A percentile compares a stretch with the other conserved stretches of the same genome.
Evolutionary conservation across 768 basidiomycete genomes (phyloP).

Genomic region (Boletus subcaerulescens): DNA sequence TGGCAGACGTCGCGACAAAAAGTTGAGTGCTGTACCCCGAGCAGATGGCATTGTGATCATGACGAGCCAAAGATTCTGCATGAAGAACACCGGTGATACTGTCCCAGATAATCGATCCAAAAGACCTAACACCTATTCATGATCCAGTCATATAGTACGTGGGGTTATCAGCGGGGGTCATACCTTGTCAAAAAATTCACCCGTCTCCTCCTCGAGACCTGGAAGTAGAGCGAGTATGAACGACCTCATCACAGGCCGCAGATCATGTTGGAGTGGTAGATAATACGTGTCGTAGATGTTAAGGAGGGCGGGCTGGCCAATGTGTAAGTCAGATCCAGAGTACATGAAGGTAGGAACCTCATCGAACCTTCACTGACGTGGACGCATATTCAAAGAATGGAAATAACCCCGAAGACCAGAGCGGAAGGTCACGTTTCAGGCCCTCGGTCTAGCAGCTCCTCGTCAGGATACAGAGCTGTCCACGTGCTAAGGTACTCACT

Average conservation of each 20-base stretch:
- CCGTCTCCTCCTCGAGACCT: constrained; percentile 95
- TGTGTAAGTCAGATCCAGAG: not conserved
- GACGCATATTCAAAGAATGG: constrained; percentile 99
- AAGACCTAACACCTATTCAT: constrained; percentile 65
- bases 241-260: constrained; percentile 91
- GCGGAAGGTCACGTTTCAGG: constrained; percentile 74
- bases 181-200: constrained; percentile 94
- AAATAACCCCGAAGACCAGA: constrained; percentile 96
- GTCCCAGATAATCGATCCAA: constrained; percentile 81
- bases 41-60: constrained; percentile 87
- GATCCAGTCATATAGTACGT: constrained; percentile 8
- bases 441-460: constrained; percentile 67
- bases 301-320: constrained; percentile 71
- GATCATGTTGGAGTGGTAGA: constrained; percentile 72
- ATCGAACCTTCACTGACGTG: constrained; percentile 90
- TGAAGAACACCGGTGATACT: constrained; percentile 85
- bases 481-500: constrained; percentile 44
- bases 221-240: constrained; percentile 92
- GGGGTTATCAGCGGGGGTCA: not conserved
- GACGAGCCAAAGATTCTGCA: constrained; percentile 92
- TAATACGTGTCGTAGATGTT: constrained; percentile 93
- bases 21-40: constrained; percentile 84
- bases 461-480: constrained; percentile 5
- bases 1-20: constrained; percentile 79
- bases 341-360: constrained; percentile 1